Conservation (phyloP, 2,329 filamentous ascomycete genomes). For the Fusarium virguliforme region DNA sequence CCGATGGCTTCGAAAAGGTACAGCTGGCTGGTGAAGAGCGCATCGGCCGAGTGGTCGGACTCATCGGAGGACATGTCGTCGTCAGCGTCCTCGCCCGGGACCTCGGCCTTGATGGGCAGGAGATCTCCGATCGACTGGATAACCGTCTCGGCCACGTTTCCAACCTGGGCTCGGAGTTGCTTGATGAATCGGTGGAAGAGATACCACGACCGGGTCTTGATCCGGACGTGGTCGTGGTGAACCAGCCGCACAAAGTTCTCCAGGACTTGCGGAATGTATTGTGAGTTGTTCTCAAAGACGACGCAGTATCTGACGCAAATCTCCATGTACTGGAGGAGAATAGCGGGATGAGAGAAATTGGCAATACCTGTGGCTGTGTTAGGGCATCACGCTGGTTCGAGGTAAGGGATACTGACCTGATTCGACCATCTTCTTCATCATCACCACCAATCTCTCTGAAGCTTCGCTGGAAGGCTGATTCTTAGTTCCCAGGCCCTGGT, state of each 20-base stretch:
- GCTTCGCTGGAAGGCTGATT: constrained; percentile 85
- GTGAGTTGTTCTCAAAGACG: constrained; percentile 89
- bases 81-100: constrained; percentile 82
- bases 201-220: constrained; percentile 96
- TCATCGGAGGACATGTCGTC: constrained; percentile 97
- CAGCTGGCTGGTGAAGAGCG: constrained; percentile 90
- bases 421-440: constrained; percentile 97
- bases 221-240: constrained; percentile 88
- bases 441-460: constrained; percentile 85
- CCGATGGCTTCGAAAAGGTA: constrained; percentile 97
- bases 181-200: constrained; percentile 94
- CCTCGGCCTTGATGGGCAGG: constrained; percentile 90
- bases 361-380: constrained; percentile 77
- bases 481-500: constrained; percentile 89
- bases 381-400: constrained; percentile 15
- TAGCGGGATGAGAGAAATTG: constrained; percentile 89
- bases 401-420: constrained; percentile 75
- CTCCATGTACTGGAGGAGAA: constrained; percentile 98
- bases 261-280: constrained; percentile 87
- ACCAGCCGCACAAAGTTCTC: constrained; percentile 93
- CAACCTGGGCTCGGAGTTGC: constrained; percentile 86
- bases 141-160: constrained; percentile 90
- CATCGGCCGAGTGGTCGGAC: constrained; percentile 90
- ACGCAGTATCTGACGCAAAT: constrained; percentile 94
- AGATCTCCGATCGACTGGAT: constrained; percentile 92